A percentile compares a stretch with the other conserved stretches of the same genome.
These are phyloP conservation scores for Ochromonadaceae sp. DNA, from an alignment of 352 stramenopile species.

Conservation along the genomic window DNA sequence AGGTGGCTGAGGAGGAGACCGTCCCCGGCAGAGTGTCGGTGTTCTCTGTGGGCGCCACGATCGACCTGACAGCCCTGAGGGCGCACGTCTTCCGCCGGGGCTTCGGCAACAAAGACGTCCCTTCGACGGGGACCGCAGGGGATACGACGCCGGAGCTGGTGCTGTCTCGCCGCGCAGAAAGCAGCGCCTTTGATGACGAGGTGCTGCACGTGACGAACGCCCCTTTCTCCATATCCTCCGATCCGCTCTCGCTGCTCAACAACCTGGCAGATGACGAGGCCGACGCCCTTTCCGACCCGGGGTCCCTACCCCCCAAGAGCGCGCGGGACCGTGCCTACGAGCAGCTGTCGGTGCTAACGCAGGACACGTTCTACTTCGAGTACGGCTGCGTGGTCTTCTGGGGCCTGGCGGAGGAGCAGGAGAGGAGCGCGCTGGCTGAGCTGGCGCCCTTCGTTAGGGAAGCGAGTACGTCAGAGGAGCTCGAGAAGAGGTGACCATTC, in stretches of 20 bases:
- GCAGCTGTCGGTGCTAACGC: neutral
- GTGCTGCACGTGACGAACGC: neutral
- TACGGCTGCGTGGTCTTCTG: slow-evolving; percentile 9
- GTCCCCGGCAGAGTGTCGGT: neutral
- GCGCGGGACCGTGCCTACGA: too few species aligned
- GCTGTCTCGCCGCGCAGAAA: neutral
- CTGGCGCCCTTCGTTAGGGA: neutral
- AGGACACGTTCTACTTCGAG: slow-evolving; percentile 8
- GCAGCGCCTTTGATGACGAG: neutral
- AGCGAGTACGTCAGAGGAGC: neutral
- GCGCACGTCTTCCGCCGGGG: neutral
- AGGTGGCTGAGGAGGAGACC: neutral
- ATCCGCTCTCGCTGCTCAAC: too few species aligned
- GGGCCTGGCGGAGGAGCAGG: neutral
- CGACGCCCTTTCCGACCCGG: too few species aligned
- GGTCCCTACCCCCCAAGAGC: too few species aligned
- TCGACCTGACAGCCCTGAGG: neutral
- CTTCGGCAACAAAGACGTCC: neutral
- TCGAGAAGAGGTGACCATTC: neutral
- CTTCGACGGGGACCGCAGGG: neutral
- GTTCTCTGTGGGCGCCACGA: neutral
- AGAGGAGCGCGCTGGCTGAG: neutral
- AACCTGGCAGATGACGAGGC: too few species aligned
- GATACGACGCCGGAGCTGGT: neutral
- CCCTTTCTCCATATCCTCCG: neutral